Conservation (phyloP, 2,329 filamentous ascomycete species). For the Tolypocladium tundrense region DNA sequence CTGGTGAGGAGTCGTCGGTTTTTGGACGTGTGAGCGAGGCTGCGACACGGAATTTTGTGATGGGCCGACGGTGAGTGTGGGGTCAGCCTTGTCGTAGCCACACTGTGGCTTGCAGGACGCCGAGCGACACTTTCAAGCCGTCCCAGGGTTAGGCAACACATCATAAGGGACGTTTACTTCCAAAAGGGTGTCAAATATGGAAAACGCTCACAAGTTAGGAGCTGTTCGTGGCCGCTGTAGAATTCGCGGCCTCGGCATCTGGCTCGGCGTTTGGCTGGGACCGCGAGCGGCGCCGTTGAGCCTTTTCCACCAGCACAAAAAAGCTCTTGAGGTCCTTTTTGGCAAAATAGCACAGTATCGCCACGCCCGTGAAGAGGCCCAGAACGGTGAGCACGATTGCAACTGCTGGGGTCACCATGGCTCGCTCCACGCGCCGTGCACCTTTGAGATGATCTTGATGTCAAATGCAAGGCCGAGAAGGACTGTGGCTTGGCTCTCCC, state of each 20-base stretch:
- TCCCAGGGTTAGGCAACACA: not conserved
- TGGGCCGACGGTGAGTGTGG: not conserved
- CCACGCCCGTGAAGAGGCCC: conserved; percentile 17
- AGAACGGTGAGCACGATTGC: conserved; percentile 22
- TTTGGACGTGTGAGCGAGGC: not conserved
- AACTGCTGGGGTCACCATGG: conserved; percentile 6
- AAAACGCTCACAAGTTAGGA: not conserved
- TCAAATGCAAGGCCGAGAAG: not conserved
- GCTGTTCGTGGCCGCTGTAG: not conserved
- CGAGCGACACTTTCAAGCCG: too few relatives aligned
- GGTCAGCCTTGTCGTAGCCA: not conserved
- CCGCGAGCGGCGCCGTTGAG: not conserved
- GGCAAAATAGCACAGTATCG: conserved; percentile 17
- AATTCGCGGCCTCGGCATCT: not conserved
- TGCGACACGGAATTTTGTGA: not conserved
- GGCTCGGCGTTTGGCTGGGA: not conserved
- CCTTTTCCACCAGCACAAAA: conserved; percentile 12
- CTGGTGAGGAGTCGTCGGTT: not conserved
- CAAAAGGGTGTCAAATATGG: not conserved
- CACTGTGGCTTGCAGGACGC: not conserved
- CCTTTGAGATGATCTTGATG: not conserved
- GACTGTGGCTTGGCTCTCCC: not conserved
- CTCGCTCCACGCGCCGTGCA: not conserved
- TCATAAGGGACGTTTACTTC: not conserved
- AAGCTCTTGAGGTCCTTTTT: conserved; percentile 19